These are phyloP conservation scores for Boletus pseudo-olivaceus DNA, from an alignment of 768 basidiomycete genomes.

Conservation along the genomic window DNA sequence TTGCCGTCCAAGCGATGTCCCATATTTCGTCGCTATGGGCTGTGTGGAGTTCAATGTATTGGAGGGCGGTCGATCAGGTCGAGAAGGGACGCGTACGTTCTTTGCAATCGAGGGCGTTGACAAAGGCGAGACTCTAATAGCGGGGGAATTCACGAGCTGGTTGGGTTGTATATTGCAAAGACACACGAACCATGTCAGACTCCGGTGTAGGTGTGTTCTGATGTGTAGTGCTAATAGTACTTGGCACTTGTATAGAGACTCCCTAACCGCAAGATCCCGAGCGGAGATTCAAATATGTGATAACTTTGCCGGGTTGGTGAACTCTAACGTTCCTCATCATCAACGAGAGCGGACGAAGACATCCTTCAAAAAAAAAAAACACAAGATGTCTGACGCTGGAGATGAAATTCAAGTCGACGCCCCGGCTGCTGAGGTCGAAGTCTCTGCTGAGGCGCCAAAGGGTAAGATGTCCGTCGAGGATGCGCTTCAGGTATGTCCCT, in stretches of 20 bases:
- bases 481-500: slow-evolving; percentile 68
- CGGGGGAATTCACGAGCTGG: slow-evolving; percentile 20
- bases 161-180: not conserved
- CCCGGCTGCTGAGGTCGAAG: slow-evolving; percentile 67
- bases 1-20: slow-evolving; percentile 70
- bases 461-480: slow-evolving; percentile 96
- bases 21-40: slow-evolving; percentile 79
- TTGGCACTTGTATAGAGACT: not conserved
- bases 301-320: slow-evolving; percentile 33
- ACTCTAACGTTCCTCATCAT: slow-evolving; percentile 65
- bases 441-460: slow-evolving; percentile 85
- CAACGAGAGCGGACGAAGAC: slow-evolving; percentile 97
- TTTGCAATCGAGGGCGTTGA: slow-evolving; percentile 69
- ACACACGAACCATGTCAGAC: slow-evolving; percentile 28
- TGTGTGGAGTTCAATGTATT: slow-evolving; percentile 30
- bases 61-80: slow-evolving; percentile 5
- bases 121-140: slow-evolving; percentile 63
- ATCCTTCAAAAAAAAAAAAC: slow-evolving; percentile 43
- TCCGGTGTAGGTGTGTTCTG: too few relatives aligned
- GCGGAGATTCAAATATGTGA: slow-evolving; percentile 49
- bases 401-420: slow-evolving; percentile 82
- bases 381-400: slow-evolving; percentile 94
- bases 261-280: slow-evolving; percentile 41
- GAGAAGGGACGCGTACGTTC: slow-evolving; percentile 53
- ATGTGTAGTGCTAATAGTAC: not conserved